These are phyloP conservation scores for Leptographium procerum DNA, from an alignment of 2,329 filamentous ascomycete genomes.

Conservation along the genomic window DNA sequence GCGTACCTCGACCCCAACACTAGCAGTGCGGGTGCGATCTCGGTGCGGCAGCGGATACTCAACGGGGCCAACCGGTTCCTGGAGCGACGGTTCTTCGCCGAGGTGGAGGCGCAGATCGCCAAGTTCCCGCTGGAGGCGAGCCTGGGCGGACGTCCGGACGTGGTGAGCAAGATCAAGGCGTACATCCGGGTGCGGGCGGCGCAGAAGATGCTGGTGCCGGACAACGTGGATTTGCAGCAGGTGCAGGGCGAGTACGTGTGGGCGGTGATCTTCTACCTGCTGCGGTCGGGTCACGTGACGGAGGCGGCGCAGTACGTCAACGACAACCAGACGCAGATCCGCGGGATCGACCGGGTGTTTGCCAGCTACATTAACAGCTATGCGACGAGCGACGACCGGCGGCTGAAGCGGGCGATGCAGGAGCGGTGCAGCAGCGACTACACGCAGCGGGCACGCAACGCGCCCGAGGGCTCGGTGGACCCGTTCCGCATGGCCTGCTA, in stretches of 20 bases:
- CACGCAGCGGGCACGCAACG: slow-evolving; percentile 71
- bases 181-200: slow-evolving; percentile 74
- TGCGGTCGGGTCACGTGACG: slow-evolving; percentile 71
- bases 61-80: slow-evolving; percentile 68
- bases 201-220: slow-evolving; percentile 73
- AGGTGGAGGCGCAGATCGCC: slow-evolving; percentile 65
- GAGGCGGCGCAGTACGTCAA: slow-evolving; percentile 84
- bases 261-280: slow-evolving; percentile 86
- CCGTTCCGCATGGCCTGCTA: slow-evolving; percentile 96
- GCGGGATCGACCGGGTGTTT: slow-evolving; percentile 84
- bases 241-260: slow-evolving; percentile 78
- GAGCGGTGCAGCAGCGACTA: slow-evolving; percentile 86
- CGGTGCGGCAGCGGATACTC: slow-evolving; percentile 68
- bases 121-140: slow-evolving; percentile 83
- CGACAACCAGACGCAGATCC: slow-evolving; percentile 67
- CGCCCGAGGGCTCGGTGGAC: slow-evolving; percentile 77
- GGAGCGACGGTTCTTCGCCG: slow-evolving; percentile 67
- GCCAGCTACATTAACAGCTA: slow-evolving; percentile 79
- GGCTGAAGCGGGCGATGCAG: slow-evolving; percentile 67
- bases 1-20: slow-evolving; percentile 67
- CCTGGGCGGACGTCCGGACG: slow-evolving; percentile 77
- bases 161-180: slow-evolving; percentile 82
- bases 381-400: slow-evolving; percentile 61
- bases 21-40: slow-evolving; percentile 50
- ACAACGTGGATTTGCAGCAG: slow-evolving; percentile 70